Base-by-base conservation (phyloP, 768 basidiomycete genomes). In the Leccinum incarnatum region DNA sequence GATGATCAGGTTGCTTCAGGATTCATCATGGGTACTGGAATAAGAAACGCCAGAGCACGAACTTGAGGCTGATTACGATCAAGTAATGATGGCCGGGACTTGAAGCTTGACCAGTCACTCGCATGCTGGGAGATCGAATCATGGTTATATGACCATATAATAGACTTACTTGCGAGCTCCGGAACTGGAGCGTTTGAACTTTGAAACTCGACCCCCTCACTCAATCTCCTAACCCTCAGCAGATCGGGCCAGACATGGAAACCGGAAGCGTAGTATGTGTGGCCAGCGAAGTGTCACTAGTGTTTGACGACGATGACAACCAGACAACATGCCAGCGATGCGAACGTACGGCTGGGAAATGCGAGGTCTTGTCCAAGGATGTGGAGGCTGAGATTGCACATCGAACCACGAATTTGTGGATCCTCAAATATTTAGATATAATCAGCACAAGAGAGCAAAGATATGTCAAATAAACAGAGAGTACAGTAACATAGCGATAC, bases 401-500 rank as follows among this genome's bases (percentile, higher is more conserved):
- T 37, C 15, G 7, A 37, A 37, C 10, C 10, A 19, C n/a, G 10
- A 42, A 40, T 9, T 37, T 10, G 10, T 45, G 42, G 11, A 45
- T 40, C 42, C 42, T 5, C 5, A 1, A 14, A 42, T 42, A 45
- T 45, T 19, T 12, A 19, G 42, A 45, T 45, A 12, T 4, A 12
- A 45, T 45, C 42, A 45, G 42, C 42, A 19, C 42, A 42, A 42
- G 42, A 45, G 42, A 19, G n/a, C n/a, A 45, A 45, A 71, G 67
- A 62, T 71, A 64, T 71, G 67, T 73, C 66, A 27, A 72, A 72
- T 72, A 72, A 54, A 52, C 45, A 60, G 51, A 59, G 52, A 62
- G 63, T 72, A 72, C 62, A 73, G 65, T 72, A 74, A 59, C 62
- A 68, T 71, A 72, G 67, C 67, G 52, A 73, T 72, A 74, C 71